Conservation (phyloP, 176 grass and related monocot species). For the Metroxylon sagu region DNA sequence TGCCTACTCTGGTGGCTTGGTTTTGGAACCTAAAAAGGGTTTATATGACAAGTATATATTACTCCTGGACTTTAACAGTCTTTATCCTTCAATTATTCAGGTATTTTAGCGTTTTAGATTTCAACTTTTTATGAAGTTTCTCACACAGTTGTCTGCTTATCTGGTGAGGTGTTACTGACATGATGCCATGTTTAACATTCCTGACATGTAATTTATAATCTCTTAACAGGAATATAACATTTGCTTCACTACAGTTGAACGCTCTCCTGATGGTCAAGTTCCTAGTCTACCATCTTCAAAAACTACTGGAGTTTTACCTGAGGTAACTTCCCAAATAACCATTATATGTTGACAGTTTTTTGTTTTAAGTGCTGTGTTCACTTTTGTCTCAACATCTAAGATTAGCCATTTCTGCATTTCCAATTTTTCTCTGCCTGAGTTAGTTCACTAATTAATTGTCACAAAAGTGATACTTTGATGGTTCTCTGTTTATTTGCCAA, state of each 20-base stretch:
- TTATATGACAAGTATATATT: slow-evolving; percentile 96
- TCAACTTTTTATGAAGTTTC: too few relatives aligned
- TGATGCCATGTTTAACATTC: too few relatives aligned
- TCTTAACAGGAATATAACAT: slow-evolving; percentile 85
- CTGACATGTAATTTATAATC: neutral
- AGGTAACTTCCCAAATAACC: slow-evolving; percentile 41
- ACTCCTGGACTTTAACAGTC: slow-evolving; percentile 94
- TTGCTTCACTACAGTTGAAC: slow-evolving; percentile 93
- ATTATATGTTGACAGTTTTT: too few relatives aligned
- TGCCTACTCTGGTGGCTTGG: slow-evolving; percentile 89
- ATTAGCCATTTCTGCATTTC: too few relatives aligned
- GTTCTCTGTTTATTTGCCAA: too few relatives aligned
- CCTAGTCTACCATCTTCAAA: slow-evolving; percentile 86
- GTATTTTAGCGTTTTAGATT: slow-evolving; percentile 16
- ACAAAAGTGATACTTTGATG: too few relatives aligned
- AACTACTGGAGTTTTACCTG: slow-evolving; percentile 84
- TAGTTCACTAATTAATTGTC: too few relatives aligned
- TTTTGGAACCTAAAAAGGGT: slow-evolving; percentile 98
- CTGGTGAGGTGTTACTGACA: too few relatives aligned
- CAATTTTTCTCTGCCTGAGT: too few relatives aligned
- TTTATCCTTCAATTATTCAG: slow-evolving; percentile 99
- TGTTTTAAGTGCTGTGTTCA: too few relatives aligned
- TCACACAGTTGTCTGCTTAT: too few relatives aligned
- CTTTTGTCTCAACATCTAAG: too few relatives aligned
- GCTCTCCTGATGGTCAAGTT: slow-evolving; percentile 45